Percentiles rank a stretch among this genome's conserved stretches.
These are phyloP conservation scores for Coniferiporia weirii DNA, from an alignment of 1,284 basidiomycete genomes.

Conservation along the genomic window DNA sequence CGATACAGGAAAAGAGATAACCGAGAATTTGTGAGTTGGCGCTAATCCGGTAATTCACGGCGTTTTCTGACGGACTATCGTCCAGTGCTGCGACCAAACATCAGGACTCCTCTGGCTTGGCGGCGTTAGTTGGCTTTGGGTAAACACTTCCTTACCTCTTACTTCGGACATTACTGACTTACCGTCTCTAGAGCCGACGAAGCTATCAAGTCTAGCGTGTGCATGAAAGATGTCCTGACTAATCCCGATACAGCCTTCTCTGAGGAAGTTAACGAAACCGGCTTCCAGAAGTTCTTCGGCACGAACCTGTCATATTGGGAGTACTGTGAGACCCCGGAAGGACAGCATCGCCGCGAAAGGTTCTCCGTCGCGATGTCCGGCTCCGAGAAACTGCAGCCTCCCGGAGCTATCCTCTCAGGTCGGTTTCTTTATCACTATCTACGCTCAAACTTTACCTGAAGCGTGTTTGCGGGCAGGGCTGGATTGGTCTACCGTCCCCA, in stretches of 20 bases:
- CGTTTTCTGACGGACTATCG: not conserved
- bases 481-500: slow-evolving; percentile 11
- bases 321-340: slow-evolving; percentile 28
- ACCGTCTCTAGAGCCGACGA: slow-evolving; percentile 26
- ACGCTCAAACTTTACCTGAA: not conserved
- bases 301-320: slow-evolving; percentile 26
- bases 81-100: slow-evolving; percentile 14
- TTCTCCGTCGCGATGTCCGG: slow-evolving; percentile 33
- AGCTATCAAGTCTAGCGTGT: slow-evolving; percentile 27
- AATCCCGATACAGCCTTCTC: slow-evolving; percentile 30
- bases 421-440: not conserved
- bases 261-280: slow-evolving; percentile 25
- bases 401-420: slow-evolving; percentile 27
- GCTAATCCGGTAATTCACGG: not conserved
- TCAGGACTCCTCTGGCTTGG: slow-evolving; percentile 18
- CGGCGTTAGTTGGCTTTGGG: slow-evolving; percentile 14
- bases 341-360: slow-evolving; percentile 24
- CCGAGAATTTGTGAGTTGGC: not conserved
- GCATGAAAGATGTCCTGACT: slow-evolving; percentile 31
- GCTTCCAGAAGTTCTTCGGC: slow-evolving; percentile 28
- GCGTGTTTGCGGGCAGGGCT: slow-evolving; percentile 5
- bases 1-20: slow-evolving; percentile 24
- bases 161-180: not conserved
- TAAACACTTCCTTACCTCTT: not conserved
- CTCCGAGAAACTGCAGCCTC: slow-evolving; percentile 24